phyloP scores from a whole-genome alignment of 768 basidiomycete genomes.

The Dioszegia aurantiaca region DNA sequence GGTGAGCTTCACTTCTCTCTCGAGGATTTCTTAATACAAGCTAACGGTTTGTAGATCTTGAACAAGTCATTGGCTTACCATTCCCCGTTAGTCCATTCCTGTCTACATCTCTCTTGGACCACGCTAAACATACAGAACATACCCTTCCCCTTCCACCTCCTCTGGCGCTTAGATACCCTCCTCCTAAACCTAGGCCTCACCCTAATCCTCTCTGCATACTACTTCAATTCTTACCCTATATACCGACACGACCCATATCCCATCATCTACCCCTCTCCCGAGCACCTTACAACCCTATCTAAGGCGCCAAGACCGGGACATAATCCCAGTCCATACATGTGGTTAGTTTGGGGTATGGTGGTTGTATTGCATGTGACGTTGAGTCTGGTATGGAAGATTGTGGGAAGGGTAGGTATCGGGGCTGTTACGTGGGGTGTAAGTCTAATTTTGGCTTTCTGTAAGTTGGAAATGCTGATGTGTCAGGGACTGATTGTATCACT shows the following conservation, averaged over 20 bases:
- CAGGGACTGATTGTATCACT: constrained; percentile 51
- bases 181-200: constrained; percentile 50
- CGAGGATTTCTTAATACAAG: neutral
- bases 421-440: constrained; percentile 52
- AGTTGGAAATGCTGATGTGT: neutral
- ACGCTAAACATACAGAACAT: constrained; percentile 37
- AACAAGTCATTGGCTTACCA: constrained; percentile 46
- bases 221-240: constrained; percentile 47
- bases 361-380: constrained; percentile 34
- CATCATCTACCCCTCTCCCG: neutral
- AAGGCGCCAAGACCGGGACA: constrained; percentile 19
- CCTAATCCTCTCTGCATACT: constrained; percentile 49
- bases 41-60: constrained; percentile 33
- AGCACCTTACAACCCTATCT: neutral
- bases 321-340: constrained; percentile 34
- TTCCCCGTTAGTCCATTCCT: constrained; percentile 42
- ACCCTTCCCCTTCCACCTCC: constrained; percentile 46
- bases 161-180: constrained; percentile 51
- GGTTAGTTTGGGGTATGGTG: constrained; percentile 39
- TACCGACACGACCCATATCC: constrained; percentile 21
- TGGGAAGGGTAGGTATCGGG: constrained; percentile 46
- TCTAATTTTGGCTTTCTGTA: neutral
- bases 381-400: constrained; percentile 46
- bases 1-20: constrained; percentile 28
- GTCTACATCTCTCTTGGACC: neutral